These are phyloP conservation scores for Trichoderma simmonsii DNA, from an alignment of 2,329 filamentous ascomycete species.

Conservation along the genomic window DNA sequence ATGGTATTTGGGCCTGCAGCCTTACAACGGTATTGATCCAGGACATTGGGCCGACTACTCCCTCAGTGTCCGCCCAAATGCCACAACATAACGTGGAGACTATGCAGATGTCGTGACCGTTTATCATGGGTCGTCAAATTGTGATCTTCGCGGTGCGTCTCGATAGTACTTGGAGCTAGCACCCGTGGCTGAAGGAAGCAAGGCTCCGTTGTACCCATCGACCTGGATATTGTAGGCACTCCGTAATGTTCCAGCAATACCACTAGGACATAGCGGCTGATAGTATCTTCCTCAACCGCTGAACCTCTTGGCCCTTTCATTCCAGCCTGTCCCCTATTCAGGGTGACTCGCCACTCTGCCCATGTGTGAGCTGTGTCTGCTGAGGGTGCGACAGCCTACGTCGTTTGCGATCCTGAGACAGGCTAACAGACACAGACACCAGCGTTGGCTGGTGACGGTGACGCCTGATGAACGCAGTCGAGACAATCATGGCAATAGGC, in stretches of 20 bases:
- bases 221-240: neutral
- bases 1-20: neutral
- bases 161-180: neutral
- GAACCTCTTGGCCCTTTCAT: neutral
- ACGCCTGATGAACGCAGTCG: neutral
- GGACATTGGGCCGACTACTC: neutral
- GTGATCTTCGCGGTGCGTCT: conserved; percentile 3
- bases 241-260: neutral
- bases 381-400: neutral
- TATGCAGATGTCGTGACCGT: neutral
- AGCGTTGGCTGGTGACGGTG: neutral
- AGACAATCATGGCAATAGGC: neutral
- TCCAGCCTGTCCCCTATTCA: neutral
- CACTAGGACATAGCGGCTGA: neutral
- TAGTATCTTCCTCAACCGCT: neutral
- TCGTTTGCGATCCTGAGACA: neutral
- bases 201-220: neutral
- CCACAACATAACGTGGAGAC: neutral
- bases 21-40: neutral
- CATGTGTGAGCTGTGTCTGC: neutral
- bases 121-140: neutral
- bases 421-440: neutral
- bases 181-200: neutral
- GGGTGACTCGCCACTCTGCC: neutral
- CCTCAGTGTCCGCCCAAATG: neutral